A percentile compares a stretch with the other conserved stretches of the same genome.
These are phyloP conservation scores for Microsporum ferrugineum DNA, from an alignment of 2,329 filamentous ascomycete species.

Conservation along the genomic window DNA sequence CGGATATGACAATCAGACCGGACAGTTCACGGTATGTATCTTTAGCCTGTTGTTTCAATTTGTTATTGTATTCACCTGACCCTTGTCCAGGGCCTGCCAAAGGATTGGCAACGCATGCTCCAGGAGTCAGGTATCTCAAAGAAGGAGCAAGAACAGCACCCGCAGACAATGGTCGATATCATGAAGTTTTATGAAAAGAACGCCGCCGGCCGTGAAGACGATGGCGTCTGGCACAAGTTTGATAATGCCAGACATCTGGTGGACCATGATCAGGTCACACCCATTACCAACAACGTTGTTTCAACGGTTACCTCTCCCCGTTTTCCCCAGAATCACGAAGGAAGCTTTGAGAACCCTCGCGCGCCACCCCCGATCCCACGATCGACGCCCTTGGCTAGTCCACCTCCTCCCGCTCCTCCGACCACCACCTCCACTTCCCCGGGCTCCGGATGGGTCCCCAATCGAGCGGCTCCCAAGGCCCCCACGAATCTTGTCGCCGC, in stretches of 20 bases:
- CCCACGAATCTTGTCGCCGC: slow-evolving; percentile 43
- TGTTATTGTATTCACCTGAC: not conserved
- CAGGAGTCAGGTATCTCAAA: slow-evolving; percentile 93
- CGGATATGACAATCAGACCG: slow-evolving; percentile 89
- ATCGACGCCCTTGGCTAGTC: slow-evolving; percentile 22
- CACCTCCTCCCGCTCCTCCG: slow-evolving; percentile 38
- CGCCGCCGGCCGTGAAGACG: slow-evolving; percentile 65
- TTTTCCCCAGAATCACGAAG: slow-evolving; percentile 79
- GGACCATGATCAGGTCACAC: slow-evolving; percentile 40
- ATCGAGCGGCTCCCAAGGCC: slow-evolving; percentile 77
- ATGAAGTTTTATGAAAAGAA: slow-evolving; percentile 97
- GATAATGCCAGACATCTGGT: slow-evolving; percentile 62
- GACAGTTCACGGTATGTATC: slow-evolving; percentile 74
- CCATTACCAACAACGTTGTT: slow-evolving; percentile 50
- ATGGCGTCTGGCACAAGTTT: slow-evolving; percentile 92
- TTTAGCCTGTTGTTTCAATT: not conserved
- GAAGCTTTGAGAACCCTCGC: slow-evolving; percentile 94
- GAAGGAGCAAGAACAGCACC: slow-evolving; percentile 89
- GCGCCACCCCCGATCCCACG: slow-evolving; percentile 79
- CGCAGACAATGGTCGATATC: slow-evolving; percentile 89
- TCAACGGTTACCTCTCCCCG: slow-evolving; percentile 66
- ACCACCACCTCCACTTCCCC: slow-evolving; percentile 5
- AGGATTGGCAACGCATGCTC: slow-evolving; percentile 94
- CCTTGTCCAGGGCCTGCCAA: slow-evolving; percentile 63
- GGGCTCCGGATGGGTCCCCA: slow-evolving; percentile 56